These are phyloP conservation scores for Xylaria digitata DNA, from an alignment of 2,329 filamentous ascomycete genomes.

Conservation along the genomic window DNA sequence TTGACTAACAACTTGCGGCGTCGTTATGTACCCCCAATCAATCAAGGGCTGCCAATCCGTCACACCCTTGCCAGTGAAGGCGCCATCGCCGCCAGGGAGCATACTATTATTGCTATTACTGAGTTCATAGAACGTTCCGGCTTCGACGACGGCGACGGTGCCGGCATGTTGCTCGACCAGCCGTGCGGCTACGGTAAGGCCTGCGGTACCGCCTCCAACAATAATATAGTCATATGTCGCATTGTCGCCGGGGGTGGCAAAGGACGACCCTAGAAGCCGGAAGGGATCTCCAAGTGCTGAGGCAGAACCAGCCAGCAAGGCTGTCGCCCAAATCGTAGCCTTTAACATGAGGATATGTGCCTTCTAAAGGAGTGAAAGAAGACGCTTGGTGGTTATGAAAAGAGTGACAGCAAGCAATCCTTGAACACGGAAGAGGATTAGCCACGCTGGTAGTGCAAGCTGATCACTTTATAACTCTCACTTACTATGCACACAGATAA, in stretches of 20 bases:
- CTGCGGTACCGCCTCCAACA: slow-evolving; percentile 56
- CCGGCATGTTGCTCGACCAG: slow-evolving; percentile 50
- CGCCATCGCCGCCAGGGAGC: slow-evolving; percentile 43
- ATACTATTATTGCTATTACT: slow-evolving; percentile 41
- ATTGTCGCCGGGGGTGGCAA: slow-evolving; percentile 38
- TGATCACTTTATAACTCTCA: slow-evolving; percentile 28
- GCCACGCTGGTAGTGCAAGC: slow-evolving; percentile 13
- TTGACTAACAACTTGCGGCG: slow-evolving; percentile 41
- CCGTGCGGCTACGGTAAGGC: slow-evolving; percentile 52
- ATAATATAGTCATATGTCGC: slow-evolving; percentile 46
- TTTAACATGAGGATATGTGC: slow-evolving; percentile 27
- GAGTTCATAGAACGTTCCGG: slow-evolving; percentile 53
- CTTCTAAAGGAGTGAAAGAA: slow-evolving; percentile 27
- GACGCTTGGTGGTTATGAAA: slow-evolving; percentile 17
- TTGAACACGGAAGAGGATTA: slow-evolving; percentile 8
- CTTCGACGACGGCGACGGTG: slow-evolving; percentile 55
- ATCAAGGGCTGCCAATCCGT: slow-evolving; percentile 41
- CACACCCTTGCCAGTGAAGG: slow-evolving; percentile 38
- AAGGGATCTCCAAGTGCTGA: slow-evolving; percentile 31
- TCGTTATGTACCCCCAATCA: slow-evolving; percentile 49
- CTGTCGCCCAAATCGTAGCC: slow-evolving; percentile 28
- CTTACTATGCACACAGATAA: background rate
- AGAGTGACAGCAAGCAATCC: slow-evolving; percentile 28
- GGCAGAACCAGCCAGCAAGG: slow-evolving; percentile 28
- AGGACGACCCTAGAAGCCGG: slow-evolving; percentile 37